Conservation (phyloP, 257 asterid species). For the Gentiana straminea region DNA sequence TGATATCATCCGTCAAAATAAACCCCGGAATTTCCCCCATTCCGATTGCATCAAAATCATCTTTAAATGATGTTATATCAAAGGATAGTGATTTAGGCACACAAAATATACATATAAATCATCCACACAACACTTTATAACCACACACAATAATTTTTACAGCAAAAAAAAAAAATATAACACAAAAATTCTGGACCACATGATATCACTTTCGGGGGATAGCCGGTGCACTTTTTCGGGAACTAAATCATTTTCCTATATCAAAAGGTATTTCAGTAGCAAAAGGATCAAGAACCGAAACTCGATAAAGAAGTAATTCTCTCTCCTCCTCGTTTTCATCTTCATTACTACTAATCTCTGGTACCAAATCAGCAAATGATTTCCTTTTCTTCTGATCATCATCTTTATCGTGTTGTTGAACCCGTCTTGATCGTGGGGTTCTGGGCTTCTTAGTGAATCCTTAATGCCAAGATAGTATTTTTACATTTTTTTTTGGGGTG, state of each 20-base stretch:
- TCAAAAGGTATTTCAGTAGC: constrained; percentile 1
- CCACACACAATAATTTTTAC: background rate
- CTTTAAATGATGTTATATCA: constrained; percentile 5
- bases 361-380: constrained; percentile 28
- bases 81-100: background rate
- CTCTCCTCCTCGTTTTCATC: constrained; percentile 4
- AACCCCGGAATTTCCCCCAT: constrained; percentile 27
- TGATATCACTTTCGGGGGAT: no score
- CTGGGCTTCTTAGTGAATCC: constrained; percentile 67
- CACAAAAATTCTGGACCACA: no score
- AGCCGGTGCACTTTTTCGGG: no score
- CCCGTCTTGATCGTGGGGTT: constrained; percentile 33
- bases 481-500: no score
- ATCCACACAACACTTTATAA: background rate
- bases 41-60: constrained; percentile 12
- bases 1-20: constrained; percentile 11
- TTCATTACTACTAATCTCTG: constrained; percentile 45
- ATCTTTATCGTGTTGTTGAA: background rate
- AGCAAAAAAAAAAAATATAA: no score
- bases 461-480: constrained; percentile 33
- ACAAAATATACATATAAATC: no score
- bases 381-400: background rate
- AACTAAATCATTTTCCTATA: no score
- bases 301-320: constrained; percentile 32
- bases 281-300: constrained; percentile 39